Percentiles rank a stretch among this genome's conserved stretches.
These are phyloP conservation scores for Coccomyxa sp. DNA, from an alignment of 139 green algal species.

Conservation along the genomic window DNA sequence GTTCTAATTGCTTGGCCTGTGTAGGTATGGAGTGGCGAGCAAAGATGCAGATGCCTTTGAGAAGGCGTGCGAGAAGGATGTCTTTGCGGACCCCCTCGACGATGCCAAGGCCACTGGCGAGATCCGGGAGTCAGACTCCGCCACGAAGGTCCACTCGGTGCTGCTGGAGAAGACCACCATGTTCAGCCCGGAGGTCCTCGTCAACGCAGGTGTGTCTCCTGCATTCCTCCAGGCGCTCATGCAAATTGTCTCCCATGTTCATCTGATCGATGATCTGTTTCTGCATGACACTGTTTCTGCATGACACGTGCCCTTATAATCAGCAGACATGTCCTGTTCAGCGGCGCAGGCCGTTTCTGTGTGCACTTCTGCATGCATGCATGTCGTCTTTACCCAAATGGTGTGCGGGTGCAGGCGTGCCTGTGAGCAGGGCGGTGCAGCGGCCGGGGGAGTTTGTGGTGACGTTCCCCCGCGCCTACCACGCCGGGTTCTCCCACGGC, in stretches of 20 bases:
- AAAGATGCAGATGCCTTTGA: constrained; percentile 65
- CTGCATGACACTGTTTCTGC: too few relatives aligned
- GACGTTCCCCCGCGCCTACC: constrained; percentile 85
- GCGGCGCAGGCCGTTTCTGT: too few relatives aligned
- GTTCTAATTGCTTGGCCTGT: too few relatives aligned
- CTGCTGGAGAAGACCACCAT: constrained; percentile 72
- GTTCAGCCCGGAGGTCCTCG: constrained; percentile 49
- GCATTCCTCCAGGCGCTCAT: too few relatives aligned
- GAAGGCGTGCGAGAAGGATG: constrained; percentile 31
- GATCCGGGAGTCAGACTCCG: background rate
- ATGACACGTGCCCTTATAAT: too few relatives aligned
- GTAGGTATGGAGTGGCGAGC: constrained; percentile 53
- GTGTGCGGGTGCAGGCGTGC: constrained; percentile 41
- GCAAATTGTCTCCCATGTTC: too few relatives aligned
- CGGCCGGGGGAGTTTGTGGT: constrained; percentile 78
- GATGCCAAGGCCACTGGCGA: constrained; percentile 4
- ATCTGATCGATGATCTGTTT: too few relatives aligned
- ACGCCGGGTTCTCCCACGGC: constrained; percentile 77
- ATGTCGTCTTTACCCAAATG: too few relatives aligned
- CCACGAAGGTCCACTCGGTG: constrained; percentile 16
- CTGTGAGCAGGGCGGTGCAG: constrained; percentile 61
- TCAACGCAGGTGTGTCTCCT: constrained; percentile 36
- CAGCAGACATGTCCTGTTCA: too few relatives aligned
- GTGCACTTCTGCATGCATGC: too few relatives aligned
- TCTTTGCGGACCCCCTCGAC: constrained; percentile 26